Percentiles rank a stretch among this genome's conserved stretches.
phyloP scores from a whole-genome alignment of 129 eudicot species.

The Deinandra increscens region DNA sequence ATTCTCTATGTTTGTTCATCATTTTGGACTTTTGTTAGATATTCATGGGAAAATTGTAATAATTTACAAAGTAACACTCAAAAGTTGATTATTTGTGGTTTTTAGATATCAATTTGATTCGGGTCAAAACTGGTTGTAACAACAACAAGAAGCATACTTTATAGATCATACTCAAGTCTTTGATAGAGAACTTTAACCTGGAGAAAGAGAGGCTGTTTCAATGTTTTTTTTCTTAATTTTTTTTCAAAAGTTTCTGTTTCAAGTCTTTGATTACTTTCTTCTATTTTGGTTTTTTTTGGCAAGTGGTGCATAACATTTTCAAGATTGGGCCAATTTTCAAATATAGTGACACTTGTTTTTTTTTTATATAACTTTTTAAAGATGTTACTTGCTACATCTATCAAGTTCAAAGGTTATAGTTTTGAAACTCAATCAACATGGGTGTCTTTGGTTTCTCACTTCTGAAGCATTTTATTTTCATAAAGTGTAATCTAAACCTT shows the following conservation, averaged over 20 bases:
- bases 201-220: too few relatives aligned
- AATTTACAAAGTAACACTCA: not conserved
- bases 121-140: not conserved
- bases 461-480: not conserved
- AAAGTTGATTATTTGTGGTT: not conserved
- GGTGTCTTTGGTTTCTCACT: not conserved
- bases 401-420: conserved; percentile 1
- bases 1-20: conserved; percentile 7
- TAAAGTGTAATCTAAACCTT: not conserved
- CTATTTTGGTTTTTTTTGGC: not conserved
- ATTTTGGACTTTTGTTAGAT: not conserved
- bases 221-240: not conserved
- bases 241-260: not conserved
- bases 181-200: too few relatives aligned
- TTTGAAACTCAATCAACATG: not conserved
- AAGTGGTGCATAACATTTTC: conserved; percentile 14
- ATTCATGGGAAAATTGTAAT: not conserved
- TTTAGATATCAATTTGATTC: not conserved
- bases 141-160: too few relatives aligned
- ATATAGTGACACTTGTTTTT: conserved; percentile 8
- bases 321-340: conserved; percentile 20
- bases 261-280: conserved; percentile 16
- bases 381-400: not conserved
- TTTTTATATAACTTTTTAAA: conserved; percentile 23
- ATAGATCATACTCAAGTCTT: too few relatives aligned